Base-by-base conservation (phyloP, 2,329 filamentous ascomycete species). In the Didymella pomorum region DNA sequence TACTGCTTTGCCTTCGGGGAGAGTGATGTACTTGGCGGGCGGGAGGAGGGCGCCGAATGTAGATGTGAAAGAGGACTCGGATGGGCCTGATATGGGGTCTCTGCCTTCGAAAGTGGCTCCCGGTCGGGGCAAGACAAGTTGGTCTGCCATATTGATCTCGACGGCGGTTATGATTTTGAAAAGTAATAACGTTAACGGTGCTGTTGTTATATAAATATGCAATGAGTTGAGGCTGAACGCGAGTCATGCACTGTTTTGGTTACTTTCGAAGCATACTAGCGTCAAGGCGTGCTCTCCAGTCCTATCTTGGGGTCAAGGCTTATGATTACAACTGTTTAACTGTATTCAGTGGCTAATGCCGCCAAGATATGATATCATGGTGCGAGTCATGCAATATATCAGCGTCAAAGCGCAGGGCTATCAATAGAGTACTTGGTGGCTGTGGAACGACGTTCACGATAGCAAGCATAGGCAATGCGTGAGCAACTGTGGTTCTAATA, bases 11-110 rank as follows among this genome's bases (percentile, higher is more conserved):
- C 79, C 80, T 4, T 60, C 61, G 4, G 45, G 8, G 0, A 73
- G 77, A 2, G 61, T 28, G 0, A 81, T 59, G 47, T 73, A 80
- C 25, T 71, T 60, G 4, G 76, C 79, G 1, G 67, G 56, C 0
- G 80, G 80, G 0, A 82, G 72, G 0, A 81, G 66, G 0, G 54
- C 47, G 21, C 80, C 79, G 43, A 82, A 82, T 0, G 68, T 60
- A 3, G 57, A 26, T 2, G 69, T 73, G 47, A 82, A 81, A 1
- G 60, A 53, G n/a, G 49, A 50, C 53, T 82, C 79, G 0, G 73
- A 28, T 1, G 80, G 77, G 0, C 66, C 80, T 20, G 69, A 18
- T 10, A 82, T 75, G 16, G 56, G 39, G 8, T 5, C 1, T 2
- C 12, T 16, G 1, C n/a, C 10, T 0, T 14, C 2, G 20, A 28